Evolutionary conservation across 345 rosid genomes (phyloP).

Genomic region (Angophora floribunda): DNA sequence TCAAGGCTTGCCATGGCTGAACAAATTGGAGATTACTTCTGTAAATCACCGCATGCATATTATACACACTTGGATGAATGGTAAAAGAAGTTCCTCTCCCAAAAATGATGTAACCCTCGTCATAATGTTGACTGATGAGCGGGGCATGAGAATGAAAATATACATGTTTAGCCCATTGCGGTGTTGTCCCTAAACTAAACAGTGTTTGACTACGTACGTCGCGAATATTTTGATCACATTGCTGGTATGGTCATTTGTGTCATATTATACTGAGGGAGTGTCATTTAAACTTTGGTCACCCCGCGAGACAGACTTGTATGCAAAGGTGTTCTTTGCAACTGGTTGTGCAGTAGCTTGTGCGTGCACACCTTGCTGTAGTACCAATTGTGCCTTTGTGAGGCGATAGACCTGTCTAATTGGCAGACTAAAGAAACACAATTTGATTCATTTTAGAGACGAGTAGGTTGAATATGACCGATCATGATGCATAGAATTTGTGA

Average conservation of each 20-base stretch:
- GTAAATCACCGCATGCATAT: neutral
- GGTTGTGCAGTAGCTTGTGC: neutral
- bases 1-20: neutral
- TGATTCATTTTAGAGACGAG: neutral
- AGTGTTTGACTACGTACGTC: too few species aligned
- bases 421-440: neutral
- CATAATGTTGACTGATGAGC: neutral
- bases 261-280: neutral
- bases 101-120: neutral
- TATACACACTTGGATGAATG: neutral
- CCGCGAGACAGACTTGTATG: neutral
- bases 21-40: neutral
- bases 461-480: neutral
- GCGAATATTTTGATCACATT: too few species aligned
- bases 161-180: neutral
- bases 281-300: neutral
- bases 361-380: neutral
- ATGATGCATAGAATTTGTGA: neutral
- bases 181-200: neutral
- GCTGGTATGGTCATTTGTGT: neutral
- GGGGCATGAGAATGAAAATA: neutral
- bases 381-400: neutral
- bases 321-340: neutral
- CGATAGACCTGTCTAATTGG: neutral
- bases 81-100: neutral